These are phyloP conservation scores for Parietaria judaica DNA, from an alignment of 306 rosid genomes.

Conservation along the genomic window DNA sequence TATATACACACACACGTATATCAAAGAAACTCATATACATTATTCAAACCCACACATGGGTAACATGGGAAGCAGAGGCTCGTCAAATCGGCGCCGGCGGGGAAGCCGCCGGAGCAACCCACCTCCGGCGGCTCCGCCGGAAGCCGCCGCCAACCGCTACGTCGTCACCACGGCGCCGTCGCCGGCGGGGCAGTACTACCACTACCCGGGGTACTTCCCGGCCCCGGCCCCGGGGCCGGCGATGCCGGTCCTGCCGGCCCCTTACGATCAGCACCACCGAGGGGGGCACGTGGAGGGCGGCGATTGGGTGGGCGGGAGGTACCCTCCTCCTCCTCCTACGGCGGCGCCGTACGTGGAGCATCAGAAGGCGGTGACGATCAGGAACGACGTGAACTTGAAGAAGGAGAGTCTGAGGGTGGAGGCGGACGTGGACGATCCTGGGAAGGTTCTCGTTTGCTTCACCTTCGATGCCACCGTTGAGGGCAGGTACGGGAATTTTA, in stretches of 20 bases:
- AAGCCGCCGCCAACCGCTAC: slow-evolving; percentile 45
- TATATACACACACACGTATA: not conserved
- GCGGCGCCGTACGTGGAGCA: slow-evolving; percentile 66
- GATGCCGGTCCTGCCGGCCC: slow-evolving; percentile 54
- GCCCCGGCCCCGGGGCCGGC: slow-evolving; percentile 47
- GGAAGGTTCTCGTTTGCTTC: slow-evolving; percentile 58
- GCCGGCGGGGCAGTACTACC: slow-evolving; percentile 46
- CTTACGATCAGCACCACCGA: slow-evolving; percentile 73
- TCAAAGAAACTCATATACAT: too few relatives aligned
- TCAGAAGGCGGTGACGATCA: slow-evolving; percentile 85
- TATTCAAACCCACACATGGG: slow-evolving; percentile 42
- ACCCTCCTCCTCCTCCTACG: slow-evolving; percentile 18
- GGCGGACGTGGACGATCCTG: slow-evolving; percentile 63
- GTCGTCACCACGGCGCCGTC: slow-evolving; percentile 60
- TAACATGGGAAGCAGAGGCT: slow-evolving; percentile 53
- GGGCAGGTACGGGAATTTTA: slow-evolving; percentile 48
- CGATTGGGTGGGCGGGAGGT: slow-evolving; percentile 54
- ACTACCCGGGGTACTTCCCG: slow-evolving; percentile 55
- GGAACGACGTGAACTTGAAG: slow-evolving; percentile 84
- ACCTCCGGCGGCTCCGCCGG: slow-evolving; percentile 62
- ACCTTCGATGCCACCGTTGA: slow-evolving; percentile 81
- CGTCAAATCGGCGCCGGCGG: slow-evolving; percentile 44
- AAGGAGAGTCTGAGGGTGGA: slow-evolving; percentile 76
- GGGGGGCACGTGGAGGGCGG: slow-evolving; percentile 26
- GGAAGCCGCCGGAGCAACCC: slow-evolving; percentile 46